phyloP scores from a whole-genome alignment of 495 filamentous ascomycete genomes.

The Hypoxylon crocopeplum region DNA sequence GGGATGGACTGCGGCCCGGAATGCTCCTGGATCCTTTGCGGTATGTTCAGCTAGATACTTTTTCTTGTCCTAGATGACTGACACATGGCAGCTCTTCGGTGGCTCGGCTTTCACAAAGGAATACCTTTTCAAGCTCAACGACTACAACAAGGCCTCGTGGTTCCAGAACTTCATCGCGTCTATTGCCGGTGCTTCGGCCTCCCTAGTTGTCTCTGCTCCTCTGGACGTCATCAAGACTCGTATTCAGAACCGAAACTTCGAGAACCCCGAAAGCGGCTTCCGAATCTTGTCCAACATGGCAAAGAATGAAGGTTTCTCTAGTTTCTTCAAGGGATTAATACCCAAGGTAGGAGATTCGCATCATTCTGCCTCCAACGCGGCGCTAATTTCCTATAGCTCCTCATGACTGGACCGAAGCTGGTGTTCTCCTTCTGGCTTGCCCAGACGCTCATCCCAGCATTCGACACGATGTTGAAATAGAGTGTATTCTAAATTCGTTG shows the following conservation, averaged over 20 bases:
- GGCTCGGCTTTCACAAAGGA: slow-evolving; percentile 98
- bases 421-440: slow-evolving; percentile 99
- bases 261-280: slow-evolving; percentile 94
- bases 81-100: slow-evolving; percentile 79
- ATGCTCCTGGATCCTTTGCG: slow-evolving; percentile 96
- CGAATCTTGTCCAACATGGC: slow-evolving; percentile 90
- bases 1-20: slow-evolving; percentile 97
- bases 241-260: slow-evolving; percentile 99
- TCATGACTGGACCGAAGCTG: slow-evolving; percentile 98
- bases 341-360: slow-evolving; percentile 68
- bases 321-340: slow-evolving; percentile 97
- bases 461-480: slow-evolving; percentile 53
- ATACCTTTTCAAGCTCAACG: slow-evolving; percentile 81
- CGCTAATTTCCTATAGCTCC: slow-evolving; percentile 55
- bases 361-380: background rate
- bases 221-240: slow-evolving; percentile 99
- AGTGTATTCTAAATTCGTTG: background rate
- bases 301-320: slow-evolving; percentile 79
- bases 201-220: slow-evolving; percentile 90
- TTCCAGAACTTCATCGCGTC: slow-evolving; percentile 97
- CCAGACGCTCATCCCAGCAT: slow-evolving; percentile 81
- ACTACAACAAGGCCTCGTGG: slow-evolving; percentile 97
- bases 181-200: slow-evolving; percentile 90
- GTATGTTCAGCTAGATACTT: slow-evolving; percentile 59
- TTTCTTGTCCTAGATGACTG: slow-evolving; percentile 1